Conservation (phyloP, 2,329 filamentous ascomycete genomes). For the Neofusicoccum sp. region DNA sequence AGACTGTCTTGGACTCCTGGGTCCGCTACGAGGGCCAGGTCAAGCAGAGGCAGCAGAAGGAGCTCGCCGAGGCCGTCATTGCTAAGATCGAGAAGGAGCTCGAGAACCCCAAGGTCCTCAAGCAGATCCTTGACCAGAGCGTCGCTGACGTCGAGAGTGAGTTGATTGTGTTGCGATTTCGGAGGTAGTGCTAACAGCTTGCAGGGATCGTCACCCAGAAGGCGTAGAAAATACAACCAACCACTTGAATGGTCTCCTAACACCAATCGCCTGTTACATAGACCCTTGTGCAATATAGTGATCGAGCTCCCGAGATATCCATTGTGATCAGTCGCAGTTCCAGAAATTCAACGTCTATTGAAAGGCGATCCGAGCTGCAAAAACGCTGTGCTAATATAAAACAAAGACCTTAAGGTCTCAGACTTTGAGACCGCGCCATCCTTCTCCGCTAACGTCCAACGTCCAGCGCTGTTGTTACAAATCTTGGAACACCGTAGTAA, state of each 20-base stretch:
- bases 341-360: background rate
- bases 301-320: slow-evolving; percentile 13
- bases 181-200: background rate
- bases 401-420: background rate
- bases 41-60: slow-evolving; percentile 97
- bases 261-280: slow-evolving; percentile 40
- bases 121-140: slow-evolving; percentile 98
- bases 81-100: slow-evolving; percentile 99
- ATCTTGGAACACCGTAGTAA: background rate
- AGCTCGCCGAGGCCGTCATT: slow-evolving; percentile 90
- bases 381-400: slow-evolving; percentile 7
- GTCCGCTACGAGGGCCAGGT: slow-evolving; percentile 98
- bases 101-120: slow-evolving; percentile 93
- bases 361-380: background rate
- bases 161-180: slow-evolving; percentile 33
- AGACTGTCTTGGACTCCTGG: slow-evolving; percentile 96
- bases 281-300: slow-evolving; percentile 41
- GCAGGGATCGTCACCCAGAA: slow-evolving; percentile 43
- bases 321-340: slow-evolving; percentile 7
- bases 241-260: slow-evolving; percentile 29
- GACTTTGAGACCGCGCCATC: background rate
- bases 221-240: slow-evolving; percentile 35
- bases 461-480: background rate
- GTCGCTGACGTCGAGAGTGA: slow-evolving; percentile 94
- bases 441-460: background rate